These are phyloP conservation scores for Aspergillus nomiae DNA, from an alignment of 2,329 filamentous ascomycete genomes.

Conservation along the genomic window DNA sequence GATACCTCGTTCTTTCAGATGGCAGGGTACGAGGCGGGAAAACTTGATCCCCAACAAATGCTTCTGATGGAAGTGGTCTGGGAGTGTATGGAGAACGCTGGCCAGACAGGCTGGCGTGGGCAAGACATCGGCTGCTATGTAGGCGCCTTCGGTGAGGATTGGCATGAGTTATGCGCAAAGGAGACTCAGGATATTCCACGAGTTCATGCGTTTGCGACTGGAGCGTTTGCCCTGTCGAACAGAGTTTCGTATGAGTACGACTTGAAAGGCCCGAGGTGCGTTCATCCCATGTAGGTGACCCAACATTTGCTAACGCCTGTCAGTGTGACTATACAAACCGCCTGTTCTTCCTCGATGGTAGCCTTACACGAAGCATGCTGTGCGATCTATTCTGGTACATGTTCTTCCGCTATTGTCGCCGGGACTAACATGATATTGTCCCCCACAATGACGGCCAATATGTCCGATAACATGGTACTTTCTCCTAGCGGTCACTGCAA, in stretches of 20 bases:
- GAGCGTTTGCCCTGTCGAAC: constrained; percentile 25
- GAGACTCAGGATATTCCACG: constrained; percentile 20
- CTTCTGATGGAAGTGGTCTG: constrained; percentile 33
- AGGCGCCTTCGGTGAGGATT: constrained; percentile 29
- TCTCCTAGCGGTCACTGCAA: constrained; percentile 31
- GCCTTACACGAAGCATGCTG: constrained; percentile 32
- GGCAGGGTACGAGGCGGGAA: constrained; percentile 21
- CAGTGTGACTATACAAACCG: constrained; percentile 34
- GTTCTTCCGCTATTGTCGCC: constrained; percentile 28
- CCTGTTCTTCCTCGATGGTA: constrained; percentile 37
- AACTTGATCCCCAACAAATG: constrained; percentile 36
- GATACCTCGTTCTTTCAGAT: constrained; percentile 13
- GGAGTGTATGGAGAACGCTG: constrained; percentile 36
- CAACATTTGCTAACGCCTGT: too few species aligned
- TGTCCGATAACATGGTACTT: constrained; percentile 37
- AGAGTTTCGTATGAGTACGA: constrained; percentile 22
- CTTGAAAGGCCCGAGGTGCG: neutral
- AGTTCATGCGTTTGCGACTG: constrained; percentile 12
- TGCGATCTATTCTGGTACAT: constrained; percentile 18
- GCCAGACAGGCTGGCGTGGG: constrained; percentile 18
- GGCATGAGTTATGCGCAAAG: constrained; percentile 22
- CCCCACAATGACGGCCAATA: constrained; percentile 27
- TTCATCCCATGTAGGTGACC: neutral
- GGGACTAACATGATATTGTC: constrained; percentile 37
- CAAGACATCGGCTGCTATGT: constrained; percentile 27